Conservation (phyloP, 2,329 filamentous ascomycete species). For the Pseudocercospora vitis region DNA sequence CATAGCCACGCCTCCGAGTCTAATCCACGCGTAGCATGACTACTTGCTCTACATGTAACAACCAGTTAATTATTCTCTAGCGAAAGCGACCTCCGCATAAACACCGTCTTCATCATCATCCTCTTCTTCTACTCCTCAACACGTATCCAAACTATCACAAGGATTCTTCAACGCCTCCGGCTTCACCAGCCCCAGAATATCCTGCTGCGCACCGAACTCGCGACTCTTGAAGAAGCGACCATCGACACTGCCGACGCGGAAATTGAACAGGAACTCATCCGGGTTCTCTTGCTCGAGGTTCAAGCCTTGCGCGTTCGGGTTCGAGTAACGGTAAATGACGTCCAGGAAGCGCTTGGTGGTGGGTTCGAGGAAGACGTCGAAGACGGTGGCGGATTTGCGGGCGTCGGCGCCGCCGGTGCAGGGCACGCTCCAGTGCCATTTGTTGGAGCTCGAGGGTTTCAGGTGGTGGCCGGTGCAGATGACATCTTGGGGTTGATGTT, state of each 20-base stretch:
- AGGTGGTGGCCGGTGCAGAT: conserved; percentile 19
- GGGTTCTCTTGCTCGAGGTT: conserved; percentile 13
- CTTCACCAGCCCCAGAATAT: conserved; percentile 21
- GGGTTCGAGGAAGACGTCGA: conserved; percentile 23
- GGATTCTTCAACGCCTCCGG: conserved; percentile 24
- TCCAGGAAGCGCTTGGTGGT: conserved; percentile 23
- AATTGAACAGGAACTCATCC: conserved; percentile 24
- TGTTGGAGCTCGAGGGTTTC: not conserved
- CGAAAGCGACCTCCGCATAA: too few relatives aligned
- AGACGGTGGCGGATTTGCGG: conserved; percentile 19
- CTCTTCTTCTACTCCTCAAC: too few relatives aligned
- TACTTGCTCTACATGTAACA: too few relatives aligned
- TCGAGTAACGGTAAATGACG: conserved; percentile 24
- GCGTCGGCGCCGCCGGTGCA: conserved; percentile 19
- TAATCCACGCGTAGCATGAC: too few relatives aligned
- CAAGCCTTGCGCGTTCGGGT: conserved; percentile 17
- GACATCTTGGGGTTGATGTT: conserved; percentile 21
- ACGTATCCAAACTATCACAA: conserved; percentile 22
- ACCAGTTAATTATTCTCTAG: too few relatives aligned
- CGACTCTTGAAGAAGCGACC: conserved; percentile 23
- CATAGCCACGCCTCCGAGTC: too few relatives aligned
- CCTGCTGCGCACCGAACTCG: conserved; percentile 24
- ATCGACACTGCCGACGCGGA: conserved; percentile 21
- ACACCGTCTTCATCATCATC: not conserved
- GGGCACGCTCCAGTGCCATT: conserved; percentile 19